Base-by-base conservation (phyloP, 1,284 basidiomycete genomes). In the Tylopilus orsonianus region DNA sequence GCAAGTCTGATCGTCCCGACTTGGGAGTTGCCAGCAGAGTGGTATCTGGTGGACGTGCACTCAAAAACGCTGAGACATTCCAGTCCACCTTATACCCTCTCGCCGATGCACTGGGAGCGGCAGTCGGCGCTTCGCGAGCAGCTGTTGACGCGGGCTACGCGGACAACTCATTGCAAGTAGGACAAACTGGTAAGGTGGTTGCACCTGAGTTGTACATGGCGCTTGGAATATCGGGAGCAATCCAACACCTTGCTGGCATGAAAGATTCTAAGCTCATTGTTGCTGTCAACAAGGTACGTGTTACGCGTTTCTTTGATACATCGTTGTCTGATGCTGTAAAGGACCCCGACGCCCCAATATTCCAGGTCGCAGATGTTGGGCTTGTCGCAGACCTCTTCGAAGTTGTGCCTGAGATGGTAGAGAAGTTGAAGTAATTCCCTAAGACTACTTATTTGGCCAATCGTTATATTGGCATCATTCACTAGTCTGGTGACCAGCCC, bases 191-290 rank as follows among this genome's bases (percentile, higher is more conserved):
- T 52, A 99, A 99, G 73, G 86, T 93, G 33, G 92, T 95, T 37
- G 92, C 92, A 5, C 96, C 95, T 0, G 91, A 97, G 69, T 75
- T 99, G 49, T 99, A 99, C 72, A 80, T 99, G 65, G 97, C 97
- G 13, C 71, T 99, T 41, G 97, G 97, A 54, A 99, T 99, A 62
- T 97, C 93, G 24, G 97, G 97, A 37, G 97, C 63, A 24, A 99
- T 99, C 62, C 97, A 99, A 73, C 97, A 99, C 75, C 76, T 99
- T 54, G 97, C 97, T 23, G 97, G 97, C 26, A 99, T 99, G 97
- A 99, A 99, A 71, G 97, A 99, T 69, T 94, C 91, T 16, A 99
- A 99, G 75, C 78, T 97, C 60, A 99, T 99, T 57, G 95, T 97
- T 23, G 96, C 97, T 7, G 85, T 99, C 59, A 99, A 99, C 78